Evolutionary conservation across 2,329 filamentous ascomycete species (phyloP).

Genomic region (Diaporthe destruens): DNA sequence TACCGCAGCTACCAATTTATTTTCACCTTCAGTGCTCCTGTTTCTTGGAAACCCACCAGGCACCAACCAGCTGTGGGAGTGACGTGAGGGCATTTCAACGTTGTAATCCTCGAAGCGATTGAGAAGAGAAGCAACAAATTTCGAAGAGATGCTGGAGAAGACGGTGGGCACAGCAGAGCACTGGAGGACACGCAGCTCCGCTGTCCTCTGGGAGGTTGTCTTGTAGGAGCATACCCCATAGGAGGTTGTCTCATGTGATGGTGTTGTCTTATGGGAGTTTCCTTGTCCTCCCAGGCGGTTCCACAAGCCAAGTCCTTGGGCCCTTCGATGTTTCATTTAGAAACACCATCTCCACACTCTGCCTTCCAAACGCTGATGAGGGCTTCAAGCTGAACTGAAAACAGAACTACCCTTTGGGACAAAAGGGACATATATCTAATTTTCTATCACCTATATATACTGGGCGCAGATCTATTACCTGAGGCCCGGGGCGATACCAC

Average conservation of each 20-base stretch:
- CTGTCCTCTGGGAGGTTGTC: background rate
- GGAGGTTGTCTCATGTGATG: no score
- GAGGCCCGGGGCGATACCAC: conserved; percentile 4
- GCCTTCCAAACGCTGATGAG: background rate
- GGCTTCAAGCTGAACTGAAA: background rate
- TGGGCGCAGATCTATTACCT: conserved; percentile 17
- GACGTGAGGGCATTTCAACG: background rate
- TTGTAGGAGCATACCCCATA: no score
- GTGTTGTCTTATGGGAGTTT: no score
- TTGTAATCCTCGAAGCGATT: background rate
- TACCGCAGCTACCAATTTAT: conserved; percentile 1
- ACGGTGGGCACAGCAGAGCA: background rate
- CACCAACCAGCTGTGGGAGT: no score
- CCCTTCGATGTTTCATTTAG: background rate
- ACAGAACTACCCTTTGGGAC: background rate
- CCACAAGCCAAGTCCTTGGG: background rate
- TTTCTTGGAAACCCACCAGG: background rate
- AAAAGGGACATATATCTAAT: background rate
- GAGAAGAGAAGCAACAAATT: background rate
- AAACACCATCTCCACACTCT: background rate
- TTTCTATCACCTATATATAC: background rate
- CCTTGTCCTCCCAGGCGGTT: no score
- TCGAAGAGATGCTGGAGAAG: background rate
- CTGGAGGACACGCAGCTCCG: background rate
- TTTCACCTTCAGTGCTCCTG: background rate